Base-by-base conservation (phyloP, 805 yeast genomes). In the Scheffersomyces lignosus region DNA sequence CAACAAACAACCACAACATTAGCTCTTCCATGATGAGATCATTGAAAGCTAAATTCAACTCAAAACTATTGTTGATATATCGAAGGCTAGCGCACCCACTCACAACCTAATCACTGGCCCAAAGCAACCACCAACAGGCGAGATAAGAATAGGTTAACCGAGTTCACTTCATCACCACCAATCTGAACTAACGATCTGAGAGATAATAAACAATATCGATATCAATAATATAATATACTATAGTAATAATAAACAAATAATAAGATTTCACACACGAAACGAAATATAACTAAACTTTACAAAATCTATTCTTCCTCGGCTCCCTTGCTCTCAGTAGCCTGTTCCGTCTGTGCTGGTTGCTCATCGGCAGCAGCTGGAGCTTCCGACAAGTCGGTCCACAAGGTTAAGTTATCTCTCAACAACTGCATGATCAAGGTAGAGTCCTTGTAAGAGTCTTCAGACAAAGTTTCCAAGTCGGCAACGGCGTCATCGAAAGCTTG, bases 401-500 rank as follows among this genome's bases (percentile, higher is more conserved):
- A 81, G 51, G 98, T 91, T 75, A 91, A 78, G 81, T 91, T 91
- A 73, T 93, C 98, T 76, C 97, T 86, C 67, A 93, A 82, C 67
- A 93, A 82, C 81, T 93, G 98, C 99, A 93, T 93, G 64, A 93
- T 93, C 67, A 93, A 81, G 54, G 98, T 93, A 48, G 97, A 89
- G 70, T 91, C 99, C 72, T 91, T 93, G 82, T 93, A 91, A 52
- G 96, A 86, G 75, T 91, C 99, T 74, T 91, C 99, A 31, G 96
- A 87, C 63, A 91, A 78, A 51, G 97, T 87, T 73, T 91, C 99
- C 66, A 91, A 81, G 74, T 93, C 98, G 48, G 99, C 96, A 64
- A 91, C 95, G 48, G 99, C 99, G 63, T 91, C 98, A 70, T 91
- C 99, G 56, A 93, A 91, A 27, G 99, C 98, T 74, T 91, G 96